A percentile compares a stretch with the other conserved stretches of the same genome.
Evolutionary conservation across 1,284 basidiomycete species (phyloP).

Genomic region (Waitea zeae): DNA sequence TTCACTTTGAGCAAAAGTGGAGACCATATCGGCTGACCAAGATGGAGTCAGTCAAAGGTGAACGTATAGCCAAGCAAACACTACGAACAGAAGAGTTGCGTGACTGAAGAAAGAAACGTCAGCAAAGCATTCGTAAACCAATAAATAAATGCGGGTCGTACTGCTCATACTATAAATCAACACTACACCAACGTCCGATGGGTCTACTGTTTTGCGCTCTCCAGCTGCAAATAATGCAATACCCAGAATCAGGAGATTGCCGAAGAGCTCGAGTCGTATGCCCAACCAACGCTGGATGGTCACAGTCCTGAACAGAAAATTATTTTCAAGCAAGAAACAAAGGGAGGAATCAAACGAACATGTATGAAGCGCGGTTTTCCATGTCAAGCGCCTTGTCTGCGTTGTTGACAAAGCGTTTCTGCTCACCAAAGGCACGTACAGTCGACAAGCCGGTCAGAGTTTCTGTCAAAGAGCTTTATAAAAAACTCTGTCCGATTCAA

Average conservation of each 20-base stretch:
- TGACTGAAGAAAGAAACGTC: constrained; percentile 20
- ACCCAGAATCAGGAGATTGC: constrained; percentile 57
- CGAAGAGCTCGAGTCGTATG: constrained; percentile 46
- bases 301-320: constrained; percentile 23
- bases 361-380: constrained; percentile 34
- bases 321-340: constrained; percentile 41
- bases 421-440: constrained; percentile 41
- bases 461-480: constrained; percentile 32
- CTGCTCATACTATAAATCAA: constrained; percentile 40
- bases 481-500: constrained; percentile 15
- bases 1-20: constrained; percentile 40
- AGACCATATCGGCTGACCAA: constrained; percentile 28
- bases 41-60: neutral
- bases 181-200: constrained; percentile 41
- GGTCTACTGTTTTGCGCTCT: constrained; percentile 28
- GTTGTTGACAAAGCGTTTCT: constrained; percentile 24
- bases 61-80: constrained; percentile 18
- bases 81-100: constrained; percentile 26
- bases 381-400: constrained; percentile 34
- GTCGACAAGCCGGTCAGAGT: constrained; percentile 48
- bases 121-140: constrained; percentile 1
- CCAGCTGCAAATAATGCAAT: constrained; percentile 54
- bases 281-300: constrained; percentile 44
- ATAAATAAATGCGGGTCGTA: constrained; percentile 23
- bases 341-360: neutral